Evolutionary conservation across 2,329 filamentous ascomycete species (phyloP).

Genomic region (Colletotrichum sp.): DNA sequence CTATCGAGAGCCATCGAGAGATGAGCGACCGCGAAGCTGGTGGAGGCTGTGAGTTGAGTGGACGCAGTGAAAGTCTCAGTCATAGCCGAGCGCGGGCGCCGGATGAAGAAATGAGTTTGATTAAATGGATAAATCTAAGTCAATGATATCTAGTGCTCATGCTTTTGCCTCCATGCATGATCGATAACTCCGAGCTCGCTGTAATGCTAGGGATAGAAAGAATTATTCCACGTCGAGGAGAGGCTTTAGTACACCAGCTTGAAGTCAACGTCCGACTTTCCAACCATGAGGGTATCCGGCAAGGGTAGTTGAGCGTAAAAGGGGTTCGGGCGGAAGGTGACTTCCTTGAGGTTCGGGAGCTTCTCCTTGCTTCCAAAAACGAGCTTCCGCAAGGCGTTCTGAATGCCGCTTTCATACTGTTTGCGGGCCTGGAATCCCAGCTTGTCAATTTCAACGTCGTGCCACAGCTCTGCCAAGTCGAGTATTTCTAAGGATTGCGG

Average conservation of each 20-base stretch:
- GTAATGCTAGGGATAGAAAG: not conserved
- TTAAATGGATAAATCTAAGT: not conserved
- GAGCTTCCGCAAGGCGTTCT: slow-evolving; percentile 33
- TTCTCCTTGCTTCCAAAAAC: slow-evolving; percentile 25
- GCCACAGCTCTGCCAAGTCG: slow-evolving; percentile 16
- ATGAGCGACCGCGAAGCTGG: not conserved
- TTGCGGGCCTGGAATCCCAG: not conserved
- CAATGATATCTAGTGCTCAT: not conserved
- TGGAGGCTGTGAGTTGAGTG: not conserved
- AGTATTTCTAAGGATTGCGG: not conserved
- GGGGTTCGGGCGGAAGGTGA: slow-evolving; percentile 15
- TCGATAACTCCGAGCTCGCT: not conserved
- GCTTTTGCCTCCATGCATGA: not conserved
- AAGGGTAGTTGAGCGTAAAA: slow-evolving; percentile 11
- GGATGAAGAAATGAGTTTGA: not conserved
- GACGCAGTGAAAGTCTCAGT: not conserved
- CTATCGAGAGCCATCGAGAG: not conserved
- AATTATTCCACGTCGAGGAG: not conserved
- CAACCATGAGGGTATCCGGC: not conserved
- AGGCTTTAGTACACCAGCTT: slow-evolving; percentile 3
- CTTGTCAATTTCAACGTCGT: slow-evolving; percentile 9
- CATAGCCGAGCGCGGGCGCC: not conserved
- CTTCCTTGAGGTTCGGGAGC: slow-evolving; percentile 8
- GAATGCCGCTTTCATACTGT: slow-evolving; percentile 33
- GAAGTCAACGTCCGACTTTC: not conserved